Evolutionary conservation across 768 basidiomycete genomes (phyloP), one percentile per base, ranked within the genome.

Genomic region (Boletellus sp.): DNA sequence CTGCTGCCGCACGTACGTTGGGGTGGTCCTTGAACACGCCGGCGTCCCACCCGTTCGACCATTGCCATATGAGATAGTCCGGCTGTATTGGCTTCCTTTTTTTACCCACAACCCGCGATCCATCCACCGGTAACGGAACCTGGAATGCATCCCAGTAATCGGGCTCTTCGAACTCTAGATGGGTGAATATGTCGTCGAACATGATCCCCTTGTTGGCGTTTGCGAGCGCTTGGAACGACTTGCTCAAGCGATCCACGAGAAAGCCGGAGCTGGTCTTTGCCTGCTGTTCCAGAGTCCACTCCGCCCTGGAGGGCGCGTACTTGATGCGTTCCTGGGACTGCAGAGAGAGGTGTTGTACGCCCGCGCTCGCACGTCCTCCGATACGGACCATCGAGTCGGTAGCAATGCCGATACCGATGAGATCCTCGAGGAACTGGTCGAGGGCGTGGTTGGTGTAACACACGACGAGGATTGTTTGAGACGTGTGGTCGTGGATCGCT

Each of bases 361-460:
- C 60, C 0, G 69, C 2, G 2, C 77, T 80, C 0, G 77, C 75
- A 52, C 85, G 84, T 10, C 84, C 76, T 8, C 76, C 74, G 0
- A 87, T 67, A 0, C 85, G 77, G 28, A 85, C 78, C 45, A 88
- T 78, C 26, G 63, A 70, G 0, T 38, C 10, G 0, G 52, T 37
- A 1, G 78, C 74, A 3, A 88, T 84, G 0, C 81, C 84, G 26
- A 81, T 80, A 17, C 74, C 71, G 2, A 87, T 59, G 2, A 88
- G 74, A 46, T 82, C 79, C 20, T 79, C 77, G 4, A 88, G 71
- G 47, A 88, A 83, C 44, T 85, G 80, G 52, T 87, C 85, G 0
- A 88, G 74, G 0, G 86, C 85, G 39, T 88, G 86, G 50, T 88
- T 88, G 1, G 85, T 88, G 53, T 79, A 87, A 54, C 84, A 86